A percentile compares a stretch with the other conserved stretches of the same genome.
phyloP scores from a whole-genome alignment of 352 stramenopile genomes.

The Globisporangium cederbergense region DNA sequence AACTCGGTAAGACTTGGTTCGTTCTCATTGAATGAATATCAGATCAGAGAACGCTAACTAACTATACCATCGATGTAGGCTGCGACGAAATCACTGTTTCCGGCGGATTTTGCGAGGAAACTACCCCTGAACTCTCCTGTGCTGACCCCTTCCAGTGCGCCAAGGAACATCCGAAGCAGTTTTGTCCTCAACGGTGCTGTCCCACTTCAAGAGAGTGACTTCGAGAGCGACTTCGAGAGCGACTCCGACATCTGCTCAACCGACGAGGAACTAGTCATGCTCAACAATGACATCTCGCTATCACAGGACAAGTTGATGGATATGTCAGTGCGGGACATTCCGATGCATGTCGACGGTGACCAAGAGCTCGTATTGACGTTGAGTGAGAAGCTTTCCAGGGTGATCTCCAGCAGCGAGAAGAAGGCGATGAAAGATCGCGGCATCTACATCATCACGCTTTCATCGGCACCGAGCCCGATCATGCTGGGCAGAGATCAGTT shows the following conservation, averaged over 20 bases:
- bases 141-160: not conserved
- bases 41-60: not conserved
- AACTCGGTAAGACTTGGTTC: not conserved
- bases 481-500: conserved; percentile 53
- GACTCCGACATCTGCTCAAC: conserved; percentile 39
- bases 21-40: not conserved
- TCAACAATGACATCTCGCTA: conserved; percentile 53
- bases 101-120: conserved; percentile 9
- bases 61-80: not conserved
- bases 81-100: not conserved
- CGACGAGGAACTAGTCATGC: conserved; percentile 57
- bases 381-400: conserved; percentile 34
- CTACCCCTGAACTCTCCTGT: conserved; percentile 12
- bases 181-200: conserved; percentile 6
- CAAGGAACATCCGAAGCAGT: not conserved
- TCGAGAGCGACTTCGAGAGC: conserved; percentile 10
- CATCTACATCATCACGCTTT: conserved; percentile 41
- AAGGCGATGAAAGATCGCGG: conserved; percentile 44
- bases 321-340: conserved; percentile 58
- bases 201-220: conserved; percentile 5
- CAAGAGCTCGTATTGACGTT: conserved; percentile 32
- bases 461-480: conserved; percentile 23
- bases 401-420: conserved; percentile 38
- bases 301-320: conserved; percentile 69
- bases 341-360: conserved; percentile 17